Evolutionary conservation across 2,329 filamentous ascomycete genomes (phyloP).

Genomic region (Paracamarosporium sp.): DNA sequence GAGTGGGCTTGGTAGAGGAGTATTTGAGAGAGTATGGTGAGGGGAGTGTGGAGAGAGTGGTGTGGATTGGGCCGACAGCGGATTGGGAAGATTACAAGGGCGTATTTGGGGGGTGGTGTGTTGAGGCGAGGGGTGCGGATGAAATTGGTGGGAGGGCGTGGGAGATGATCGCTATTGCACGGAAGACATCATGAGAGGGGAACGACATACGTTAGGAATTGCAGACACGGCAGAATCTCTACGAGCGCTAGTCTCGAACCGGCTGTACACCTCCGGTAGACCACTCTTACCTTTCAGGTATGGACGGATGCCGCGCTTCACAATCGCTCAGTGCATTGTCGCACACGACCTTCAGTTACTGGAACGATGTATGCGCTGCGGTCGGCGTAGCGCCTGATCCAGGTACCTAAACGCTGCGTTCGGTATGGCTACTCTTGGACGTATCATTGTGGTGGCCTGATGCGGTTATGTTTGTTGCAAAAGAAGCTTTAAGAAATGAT

Average conservation of each 20-base stretch:
- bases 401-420: no score
- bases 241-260: no score
- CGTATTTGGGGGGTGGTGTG: conserved; percentile 32
- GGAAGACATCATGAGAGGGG: not conserved
- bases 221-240: no score
- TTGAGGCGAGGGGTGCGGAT: conserved; percentile 26
- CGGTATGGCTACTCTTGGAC: not conserved
- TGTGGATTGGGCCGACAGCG: conserved; percentile 53
- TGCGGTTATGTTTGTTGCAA: not conserved
- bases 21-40: conserved; percentile 51
- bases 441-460: not conserved
- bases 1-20: conserved; percentile 52
- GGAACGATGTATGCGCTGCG: no score
- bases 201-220: no score
- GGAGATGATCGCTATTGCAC: conserved; percentile 40
- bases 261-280: no score
- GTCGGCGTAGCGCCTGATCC: no score
- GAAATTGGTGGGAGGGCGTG: conserved; percentile 40
- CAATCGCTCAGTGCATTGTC: no score
- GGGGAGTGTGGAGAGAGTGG: conserved; percentile 39
- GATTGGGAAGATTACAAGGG: conserved; percentile 50
- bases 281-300: no score
- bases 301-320: no score
- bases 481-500: not conserved
- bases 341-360: no score